Conservation (phyloP, 2,329 filamentous ascomycete species). For the Thermomyces lanuginosus region DNA sequence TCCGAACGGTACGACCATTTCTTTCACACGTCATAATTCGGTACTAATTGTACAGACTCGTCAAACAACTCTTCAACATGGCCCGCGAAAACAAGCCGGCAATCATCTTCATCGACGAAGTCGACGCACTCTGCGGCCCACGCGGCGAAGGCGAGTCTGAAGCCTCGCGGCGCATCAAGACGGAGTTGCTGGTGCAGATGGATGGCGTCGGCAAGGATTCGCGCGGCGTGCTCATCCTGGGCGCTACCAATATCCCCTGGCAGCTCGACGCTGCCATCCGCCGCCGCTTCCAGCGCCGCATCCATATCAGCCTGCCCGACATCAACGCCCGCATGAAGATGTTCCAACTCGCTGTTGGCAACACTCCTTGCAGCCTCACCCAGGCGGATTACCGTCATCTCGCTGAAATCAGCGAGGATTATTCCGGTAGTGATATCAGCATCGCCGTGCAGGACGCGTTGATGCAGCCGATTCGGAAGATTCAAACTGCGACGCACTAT, state of each 20-base stretch:
- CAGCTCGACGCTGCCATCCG: slow-evolving; percentile 93
- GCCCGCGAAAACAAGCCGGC: slow-evolving; percentile 94
- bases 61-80: slow-evolving; percentile 95
- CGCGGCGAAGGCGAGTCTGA: slow-evolving; percentile 92
- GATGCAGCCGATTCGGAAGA: slow-evolving; percentile 94
- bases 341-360: slow-evolving; percentile 91
- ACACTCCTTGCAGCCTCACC: slow-evolving; percentile 72
- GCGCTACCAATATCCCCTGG: slow-evolving; percentile 97
- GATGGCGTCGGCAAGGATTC: slow-evolving; percentile 95
- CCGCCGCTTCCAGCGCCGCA: slow-evolving; percentile 84
- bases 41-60: slow-evolving; percentile 43
- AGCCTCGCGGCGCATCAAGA: slow-evolving; percentile 94
- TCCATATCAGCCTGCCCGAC: slow-evolving; percentile 90
- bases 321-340: slow-evolving; percentile 72
- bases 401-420: slow-evolving; percentile 73
- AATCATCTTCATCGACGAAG: slow-evolving; percentile 97
- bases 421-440: slow-evolving; percentile 87
- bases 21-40: not conserved
- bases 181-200: slow-evolving; percentile 96
- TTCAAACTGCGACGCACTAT: slow-evolving; percentile 94
- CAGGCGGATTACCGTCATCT: slow-evolving; percentile 63
- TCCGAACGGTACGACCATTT: slow-evolving; percentile 59
- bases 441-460: slow-evolving; percentile 92
- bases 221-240: slow-evolving; percentile 81
- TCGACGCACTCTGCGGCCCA: slow-evolving; percentile 88